phyloP scores from a whole-genome alignment of 768 basidiomycete genomes.

The Coprinopsis strossmayeri region DNA sequence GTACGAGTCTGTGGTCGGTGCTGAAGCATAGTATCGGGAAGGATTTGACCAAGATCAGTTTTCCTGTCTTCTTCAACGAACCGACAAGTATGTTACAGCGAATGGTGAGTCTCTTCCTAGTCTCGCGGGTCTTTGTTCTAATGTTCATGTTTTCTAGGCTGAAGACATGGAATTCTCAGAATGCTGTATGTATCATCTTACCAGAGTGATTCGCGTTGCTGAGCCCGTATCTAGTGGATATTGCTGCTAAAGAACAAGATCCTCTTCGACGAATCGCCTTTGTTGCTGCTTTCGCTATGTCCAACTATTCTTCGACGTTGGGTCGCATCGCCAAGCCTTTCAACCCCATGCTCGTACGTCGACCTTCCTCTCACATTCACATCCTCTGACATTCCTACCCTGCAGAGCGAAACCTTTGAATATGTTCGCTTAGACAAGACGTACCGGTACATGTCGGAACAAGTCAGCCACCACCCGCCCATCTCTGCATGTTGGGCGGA shows the following conservation, averaged over 20 bases:
- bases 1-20: conserved; percentile 90
- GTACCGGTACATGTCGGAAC: conserved; percentile 92
- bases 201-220: background rate
- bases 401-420: conserved; percentile 88
- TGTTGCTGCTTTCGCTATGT: conserved; percentile 96
- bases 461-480: conserved; percentile 96
- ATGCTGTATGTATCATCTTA: conserved; percentile 42
- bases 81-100: conserved; percentile 96
- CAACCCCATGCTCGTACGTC: conserved; percentile 85
- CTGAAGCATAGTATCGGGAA: conserved; percentile 94
- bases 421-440: conserved; percentile 83
- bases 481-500: conserved; percentile 96
- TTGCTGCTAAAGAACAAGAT: conserved; percentile 71
- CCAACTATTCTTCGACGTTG: conserved; percentile 94
- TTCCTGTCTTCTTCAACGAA: conserved; percentile 91
- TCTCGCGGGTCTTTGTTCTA: conserved; percentile 4
- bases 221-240: conserved; percentile 56
- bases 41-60: conserved; percentile 92
- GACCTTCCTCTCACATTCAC: background rate
- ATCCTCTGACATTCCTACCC: background rate
- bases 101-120: conserved; percentile 49
- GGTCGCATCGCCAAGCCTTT: conserved; percentile 97
- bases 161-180: conserved; percentile 98
- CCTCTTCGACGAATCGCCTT: conserved; percentile 81
- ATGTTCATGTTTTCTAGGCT: conserved; percentile 30